Base-by-base conservation (phyloP, 345 rosid genomes). In the Boechera retrofracta region DNA sequence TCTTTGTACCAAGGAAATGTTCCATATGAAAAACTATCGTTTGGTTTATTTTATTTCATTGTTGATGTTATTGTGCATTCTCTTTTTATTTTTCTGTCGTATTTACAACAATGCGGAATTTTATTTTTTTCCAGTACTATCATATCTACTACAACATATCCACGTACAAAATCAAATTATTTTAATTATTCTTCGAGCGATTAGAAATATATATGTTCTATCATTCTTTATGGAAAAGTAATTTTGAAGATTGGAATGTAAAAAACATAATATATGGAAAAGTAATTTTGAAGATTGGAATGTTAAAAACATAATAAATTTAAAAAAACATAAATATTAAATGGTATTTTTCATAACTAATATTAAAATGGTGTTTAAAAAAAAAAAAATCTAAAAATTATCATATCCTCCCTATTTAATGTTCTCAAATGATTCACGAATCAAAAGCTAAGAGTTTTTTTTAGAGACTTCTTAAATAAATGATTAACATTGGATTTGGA, bases 401-500 rank as follows among this genome's bases (percentile, higher is more conserved):
- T 33, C 12, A 57, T 9, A 8, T 35, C 8, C 4, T 36, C 31
- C n/a, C n/a, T 36, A 2, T 18, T 16, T 31, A 5, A n/a, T 45
- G 6, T 35, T 18, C 12, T 41, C 12, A 44, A 44, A 42, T 21
- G 45, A 56, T 44, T 10, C 21, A 55, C 69, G 44, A 51, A 39
- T 76, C 58, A 32, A 69, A 64, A 76, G 57, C 9, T 12, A 32
- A 41, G 29, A 2, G 29, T 2, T 28, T 28, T 28, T 2, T 28
- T 28, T 0, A 18, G 35, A 24, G 39, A 61, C 45, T 52, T 76
- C 0, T 41, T 2, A 53, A 76, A 32, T 12, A 32, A 3, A 49
- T n/a, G 7, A 61, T 52, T 54, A 62, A 28, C 69, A 69, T 16
- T 51, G 64, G 16, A 62, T 53, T 41, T 76, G 24, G 75, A 69